Base-by-base conservation (phyloP, 345 rosid species). In the Salix koriyanagi region DNA sequence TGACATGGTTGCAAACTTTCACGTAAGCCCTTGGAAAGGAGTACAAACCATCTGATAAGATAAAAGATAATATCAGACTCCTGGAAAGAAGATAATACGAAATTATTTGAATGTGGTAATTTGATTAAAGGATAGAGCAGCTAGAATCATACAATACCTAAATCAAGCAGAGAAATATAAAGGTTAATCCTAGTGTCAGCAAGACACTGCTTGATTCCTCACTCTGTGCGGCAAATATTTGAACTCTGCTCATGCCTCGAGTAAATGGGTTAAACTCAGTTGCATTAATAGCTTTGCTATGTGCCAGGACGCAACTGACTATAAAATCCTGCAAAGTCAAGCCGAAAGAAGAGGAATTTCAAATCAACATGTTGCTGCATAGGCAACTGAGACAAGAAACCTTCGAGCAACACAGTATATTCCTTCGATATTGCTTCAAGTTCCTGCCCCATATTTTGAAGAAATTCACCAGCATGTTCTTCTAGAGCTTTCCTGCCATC, bases 291-390 rank as follows among this genome's bases (percentile, higher is more conserved):
- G 48, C 73, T 82, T 74, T 67, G 70, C 84, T 85, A 93, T 75
- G 82, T 77, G 44, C 76, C 80, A 70, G 92, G 85, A 78, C 60
- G 88, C 77, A 84, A 77, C 81, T 81, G 91, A 82, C 88, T 89
- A 81, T 96, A 96, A 86, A 90, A 96, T 85, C 93, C 97, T 18
- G 99, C 91, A 87, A 93, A 96, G 82, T 96, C 94, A 41, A 96
- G 94, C 86, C 97, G 94, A 88, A 96, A 94, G 41, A 94, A 85
- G 73, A 94, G 97, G 87, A 93, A 93, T 82, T 96, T 96, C 75
- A 96, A 88, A 83, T 95, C 99, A 74, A 93, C 87, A 52, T 90
- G 94, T 77, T 93, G 95, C 80, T 95, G 98, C 72, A 90, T 90
- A 12, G 96, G 98, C 88, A 96, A 84, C 71, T 89, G 90, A 70